A percentile compares a stretch with the other conserved stretches of the same genome.
Evolutionary conservation across 2,329 filamentous ascomycete species (phyloP).

Genomic region (Neurospora crassa): DNA sequence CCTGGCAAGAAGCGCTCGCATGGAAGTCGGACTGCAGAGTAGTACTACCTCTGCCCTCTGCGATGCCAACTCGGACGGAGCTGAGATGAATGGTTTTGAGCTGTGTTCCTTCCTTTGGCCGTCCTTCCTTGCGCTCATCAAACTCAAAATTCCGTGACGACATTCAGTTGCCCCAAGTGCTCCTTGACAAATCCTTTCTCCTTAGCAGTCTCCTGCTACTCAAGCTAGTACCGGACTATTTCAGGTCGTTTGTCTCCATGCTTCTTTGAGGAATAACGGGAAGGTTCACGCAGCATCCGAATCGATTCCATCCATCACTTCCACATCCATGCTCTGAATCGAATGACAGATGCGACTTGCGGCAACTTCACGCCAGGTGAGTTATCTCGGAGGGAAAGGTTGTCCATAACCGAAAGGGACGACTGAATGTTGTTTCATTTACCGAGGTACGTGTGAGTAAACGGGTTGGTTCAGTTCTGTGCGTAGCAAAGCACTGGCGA

Average conservation of each 20-base stretch:
- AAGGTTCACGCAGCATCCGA: neutral
- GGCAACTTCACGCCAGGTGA: neutral
- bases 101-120: neutral
- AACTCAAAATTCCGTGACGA: neutral
- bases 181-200: neutral
- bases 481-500: neutral
- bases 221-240: no score
- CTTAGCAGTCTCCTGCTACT: neutral
- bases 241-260: no score
- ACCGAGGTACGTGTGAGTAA: neutral
- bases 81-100: no score
- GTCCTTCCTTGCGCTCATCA: neutral
- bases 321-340: no score
- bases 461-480: neutral
- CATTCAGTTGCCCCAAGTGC: neutral
- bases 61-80: no score
- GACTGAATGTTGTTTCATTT: neutral
- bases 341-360: no score
- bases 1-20: neutral
- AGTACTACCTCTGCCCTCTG: neutral
- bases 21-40: neutral
- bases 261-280: no score
- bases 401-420: neutral
- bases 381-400: no score
- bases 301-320: neutral